Conservation (phyloP, 2,329 filamentous ascomycete genomes). For the Chaetomium globosum region DNA sequence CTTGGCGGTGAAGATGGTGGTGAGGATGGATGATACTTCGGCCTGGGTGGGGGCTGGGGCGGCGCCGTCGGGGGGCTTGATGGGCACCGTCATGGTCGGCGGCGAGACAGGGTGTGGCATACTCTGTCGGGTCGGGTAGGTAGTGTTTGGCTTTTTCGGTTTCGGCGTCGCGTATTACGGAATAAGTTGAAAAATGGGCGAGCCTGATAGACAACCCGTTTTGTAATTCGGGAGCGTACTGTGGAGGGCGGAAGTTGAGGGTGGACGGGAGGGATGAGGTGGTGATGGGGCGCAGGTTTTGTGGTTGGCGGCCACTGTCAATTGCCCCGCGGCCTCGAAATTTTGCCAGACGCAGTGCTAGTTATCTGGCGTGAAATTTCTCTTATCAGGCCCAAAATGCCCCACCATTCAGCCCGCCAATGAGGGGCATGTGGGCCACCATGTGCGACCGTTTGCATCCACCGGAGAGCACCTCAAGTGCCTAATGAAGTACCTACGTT, state of each 20-base stretch:
- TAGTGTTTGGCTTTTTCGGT: background rate
- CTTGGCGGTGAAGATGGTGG: slow-evolving; percentile 69
- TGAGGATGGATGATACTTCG: slow-evolving; percentile 66
- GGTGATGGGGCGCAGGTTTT: slow-evolving; percentile 18
- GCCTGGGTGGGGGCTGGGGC: slow-evolving; percentile 63
- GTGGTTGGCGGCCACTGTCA: slow-evolving; percentile 4
- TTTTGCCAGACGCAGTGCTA: slow-evolving; percentile 14
- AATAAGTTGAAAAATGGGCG: background rate
- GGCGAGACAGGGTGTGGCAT: slow-evolving; percentile 34
- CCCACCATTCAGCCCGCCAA: slow-evolving; percentile 10
- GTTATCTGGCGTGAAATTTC: slow-evolving; percentile 10
- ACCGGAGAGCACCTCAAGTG: no score
- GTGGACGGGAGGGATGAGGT: background rate
- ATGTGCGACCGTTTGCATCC: background rate
- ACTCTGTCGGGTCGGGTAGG: background rate
- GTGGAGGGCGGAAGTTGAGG: no score
- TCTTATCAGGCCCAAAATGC: slow-evolving; percentile 10
- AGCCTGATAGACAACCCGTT: background rate
- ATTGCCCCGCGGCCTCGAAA: slow-evolving; percentile 17
- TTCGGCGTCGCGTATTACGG: slow-evolving; percentile 1
- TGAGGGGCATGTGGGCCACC: slow-evolving; percentile 20
- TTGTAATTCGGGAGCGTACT: background rate
- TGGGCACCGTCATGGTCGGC: slow-evolving; percentile 37
- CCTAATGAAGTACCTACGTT: no score
- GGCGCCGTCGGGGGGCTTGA: slow-evolving; percentile 36